Conservation (phyloP, 768 basidiomycete genomes). For the Xerocomellus intermedius region DNA sequence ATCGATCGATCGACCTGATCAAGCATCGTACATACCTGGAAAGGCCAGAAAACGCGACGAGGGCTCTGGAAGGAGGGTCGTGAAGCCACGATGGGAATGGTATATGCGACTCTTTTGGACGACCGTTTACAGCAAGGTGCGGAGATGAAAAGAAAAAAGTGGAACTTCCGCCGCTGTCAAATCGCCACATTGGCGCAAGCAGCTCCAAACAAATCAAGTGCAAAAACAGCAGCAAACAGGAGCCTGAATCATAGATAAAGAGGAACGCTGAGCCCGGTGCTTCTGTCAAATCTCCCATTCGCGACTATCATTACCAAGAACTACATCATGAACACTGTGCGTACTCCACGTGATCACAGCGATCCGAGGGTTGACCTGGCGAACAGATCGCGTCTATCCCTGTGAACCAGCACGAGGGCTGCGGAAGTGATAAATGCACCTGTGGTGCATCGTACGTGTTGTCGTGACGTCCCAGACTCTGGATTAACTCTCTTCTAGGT, state of each 20-base stretch:
- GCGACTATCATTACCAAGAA: neutral
- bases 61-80: too few relatives aligned
- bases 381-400: neutral
- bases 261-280: too few relatives aligned
- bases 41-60: too few relatives aligned
- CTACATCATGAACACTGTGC: slow-evolving; percentile 9
- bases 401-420: slow-evolving; percentile 8
- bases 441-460: neutral
- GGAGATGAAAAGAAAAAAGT: neutral
- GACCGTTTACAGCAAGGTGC: neutral
- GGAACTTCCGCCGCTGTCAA: neutral
- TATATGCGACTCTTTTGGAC: too few relatives aligned
- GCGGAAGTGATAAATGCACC: neutral
- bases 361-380: neutral
- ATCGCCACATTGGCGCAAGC: too few relatives aligned
- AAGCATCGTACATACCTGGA: too few relatives aligned
- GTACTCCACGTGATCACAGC: too few relatives aligned
- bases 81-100: too few relatives aligned
- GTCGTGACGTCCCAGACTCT: neutral
- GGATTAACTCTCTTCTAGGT: neutral
- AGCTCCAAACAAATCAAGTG: too few relatives aligned
- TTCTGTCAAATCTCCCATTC: neutral
- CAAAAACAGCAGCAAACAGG: neutral
- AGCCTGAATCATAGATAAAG: neutral
- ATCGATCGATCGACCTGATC: too few relatives aligned